A percentile compares a stretch with the other conserved stretches of the same genome.
These are phyloP conservation scores for Xerophyta viscosa DNA, from an alignment of 106 monocot genomes.

Conservation along the genomic window DNA sequence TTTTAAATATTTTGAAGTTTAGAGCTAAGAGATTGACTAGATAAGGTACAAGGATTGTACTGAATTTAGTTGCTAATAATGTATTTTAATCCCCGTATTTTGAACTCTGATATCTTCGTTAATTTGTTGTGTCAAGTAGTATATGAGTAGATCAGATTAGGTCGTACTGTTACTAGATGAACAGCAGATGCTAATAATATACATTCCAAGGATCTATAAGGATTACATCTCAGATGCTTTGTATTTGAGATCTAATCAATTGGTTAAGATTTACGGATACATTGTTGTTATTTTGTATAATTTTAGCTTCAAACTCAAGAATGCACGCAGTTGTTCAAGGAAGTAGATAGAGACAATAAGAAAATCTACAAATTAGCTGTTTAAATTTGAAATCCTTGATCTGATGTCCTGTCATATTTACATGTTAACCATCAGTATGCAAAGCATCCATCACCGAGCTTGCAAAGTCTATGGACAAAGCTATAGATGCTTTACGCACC, in stretches of 20 bases:
- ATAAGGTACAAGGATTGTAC: too few relatives aligned
- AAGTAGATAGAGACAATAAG: constrained; percentile 72
- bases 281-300: neutral
- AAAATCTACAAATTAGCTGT: constrained; percentile 45
- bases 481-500: constrained; percentile 58
- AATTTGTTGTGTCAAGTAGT: too few relatives aligned
- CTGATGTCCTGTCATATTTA: too few relatives aligned
- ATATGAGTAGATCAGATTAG: too few relatives aligned
- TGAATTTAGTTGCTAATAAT: too few relatives aligned
- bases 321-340: constrained; percentile 57
- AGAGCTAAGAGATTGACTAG: too few relatives aligned
- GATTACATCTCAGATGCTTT: neutral
- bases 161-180: too few relatives aligned
- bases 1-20: too few relatives aligned
- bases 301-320: constrained; percentile 69
- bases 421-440: constrained; percentile 30
- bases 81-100: too few relatives aligned
- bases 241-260: neutral
- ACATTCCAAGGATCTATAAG: too few relatives aligned
- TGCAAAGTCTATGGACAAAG: constrained; percentile 59
- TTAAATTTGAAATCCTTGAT: constrained; percentile 27
- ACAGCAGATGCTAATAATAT: too few relatives aligned
- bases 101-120: too few relatives aligned
- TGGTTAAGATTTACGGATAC: neutral
- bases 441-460: constrained; percentile 71